These are phyloP conservation scores for Alternaria sp. DNA, from an alignment of 2,329 filamentous ascomycete species.

Conservation along the genomic window DNA sequence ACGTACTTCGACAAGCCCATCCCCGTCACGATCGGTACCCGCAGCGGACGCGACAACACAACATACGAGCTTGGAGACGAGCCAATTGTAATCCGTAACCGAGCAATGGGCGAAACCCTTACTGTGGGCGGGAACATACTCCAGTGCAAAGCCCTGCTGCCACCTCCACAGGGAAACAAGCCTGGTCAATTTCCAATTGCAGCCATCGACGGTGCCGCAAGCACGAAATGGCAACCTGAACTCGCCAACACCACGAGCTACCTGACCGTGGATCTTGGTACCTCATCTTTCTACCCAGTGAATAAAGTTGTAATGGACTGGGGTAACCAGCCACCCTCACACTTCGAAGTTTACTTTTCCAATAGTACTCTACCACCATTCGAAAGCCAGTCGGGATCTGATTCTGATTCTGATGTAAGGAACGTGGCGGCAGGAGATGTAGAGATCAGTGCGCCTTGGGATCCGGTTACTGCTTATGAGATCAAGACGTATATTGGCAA, in stretches of 20 bases:
- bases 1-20: slow-evolving; percentile 64
- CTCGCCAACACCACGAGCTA: slow-evolving; percentile 60
- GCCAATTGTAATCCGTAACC: slow-evolving; percentile 65
- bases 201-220: slow-evolving; percentile 71
- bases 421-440: slow-evolving; percentile 38
- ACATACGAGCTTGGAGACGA: slow-evolving; percentile 59
- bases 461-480: slow-evolving; percentile 42
- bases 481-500: slow-evolving; percentile 56
- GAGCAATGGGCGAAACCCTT: slow-evolving; percentile 62
- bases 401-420: slow-evolving; percentile 15
- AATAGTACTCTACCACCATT: slow-evolving; percentile 54
- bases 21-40: slow-evolving; percentile 64
- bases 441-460: slow-evolving; percentile 54
- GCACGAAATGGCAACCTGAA: slow-evolving; percentile 72
- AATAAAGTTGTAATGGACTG: slow-evolving; percentile 66
- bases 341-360: slow-evolving; percentile 64
- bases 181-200: slow-evolving; percentile 75
- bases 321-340: slow-evolving; percentile 63
- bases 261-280: slow-evolving; percentile 63
- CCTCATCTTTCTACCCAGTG: slow-evolving; percentile 52
- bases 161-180: slow-evolving; percentile 51
- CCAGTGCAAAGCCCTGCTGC: slow-evolving; percentile 66
- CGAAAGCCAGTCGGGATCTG: neutral
- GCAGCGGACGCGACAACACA: slow-evolving; percentile 36
- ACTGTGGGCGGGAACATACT: slow-evolving; percentile 68